Conservation (phyloP, 1,284 basidiomycete genomes). For the Cryptococcus amylolentus region DNA sequence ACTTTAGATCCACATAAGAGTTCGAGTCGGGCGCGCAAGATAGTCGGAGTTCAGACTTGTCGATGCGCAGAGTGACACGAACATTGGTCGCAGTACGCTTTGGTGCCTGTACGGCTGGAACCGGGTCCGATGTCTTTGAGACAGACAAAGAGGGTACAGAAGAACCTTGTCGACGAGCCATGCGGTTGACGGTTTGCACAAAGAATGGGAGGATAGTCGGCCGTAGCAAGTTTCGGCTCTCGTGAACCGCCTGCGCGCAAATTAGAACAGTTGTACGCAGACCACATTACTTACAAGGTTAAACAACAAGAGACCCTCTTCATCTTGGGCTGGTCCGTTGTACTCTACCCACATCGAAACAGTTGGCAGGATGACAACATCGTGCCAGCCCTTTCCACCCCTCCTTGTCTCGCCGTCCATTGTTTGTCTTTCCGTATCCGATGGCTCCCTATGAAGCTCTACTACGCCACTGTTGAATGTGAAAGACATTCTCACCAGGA, state of each 20-base stretch:
- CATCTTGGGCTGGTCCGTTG: constrained; percentile 18
- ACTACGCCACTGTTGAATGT: constrained; percentile 69
- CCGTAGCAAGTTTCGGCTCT: constrained; percentile 74
- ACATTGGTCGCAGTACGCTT: constrained; percentile 4
- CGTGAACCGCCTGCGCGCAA: constrained; percentile 66
- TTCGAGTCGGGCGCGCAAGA: constrained; percentile 85
- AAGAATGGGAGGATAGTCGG: constrained; percentile 81
- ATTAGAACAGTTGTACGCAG: constrained; percentile 1
- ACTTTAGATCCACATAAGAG: constrained; percentile 75
- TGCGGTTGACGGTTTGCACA: constrained; percentile 53
- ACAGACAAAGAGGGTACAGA: background rate
- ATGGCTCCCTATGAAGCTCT: constrained; percentile 31
- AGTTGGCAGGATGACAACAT: constrained; percentile 59
- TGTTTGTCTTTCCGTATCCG: constrained; percentile 10
- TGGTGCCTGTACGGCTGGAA: too few species aligned
- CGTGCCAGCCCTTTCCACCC: constrained; percentile 25
- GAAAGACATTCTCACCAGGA: constrained; percentile 65
- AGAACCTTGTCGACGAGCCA: constrained; percentile 16
- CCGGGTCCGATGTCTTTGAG: too few species aligned
- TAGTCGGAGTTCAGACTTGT: constrained; percentile 75
- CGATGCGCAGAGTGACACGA: constrained; percentile 77
- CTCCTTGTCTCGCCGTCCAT: constrained; percentile 7
- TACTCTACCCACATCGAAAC: constrained; percentile 76
- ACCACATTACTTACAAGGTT: constrained; percentile 21
- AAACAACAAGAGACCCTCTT: constrained; percentile 13